Conservation (phyloP, 495 filamentous ascomycete species). For the Evansstolkia leycettana region DNA sequence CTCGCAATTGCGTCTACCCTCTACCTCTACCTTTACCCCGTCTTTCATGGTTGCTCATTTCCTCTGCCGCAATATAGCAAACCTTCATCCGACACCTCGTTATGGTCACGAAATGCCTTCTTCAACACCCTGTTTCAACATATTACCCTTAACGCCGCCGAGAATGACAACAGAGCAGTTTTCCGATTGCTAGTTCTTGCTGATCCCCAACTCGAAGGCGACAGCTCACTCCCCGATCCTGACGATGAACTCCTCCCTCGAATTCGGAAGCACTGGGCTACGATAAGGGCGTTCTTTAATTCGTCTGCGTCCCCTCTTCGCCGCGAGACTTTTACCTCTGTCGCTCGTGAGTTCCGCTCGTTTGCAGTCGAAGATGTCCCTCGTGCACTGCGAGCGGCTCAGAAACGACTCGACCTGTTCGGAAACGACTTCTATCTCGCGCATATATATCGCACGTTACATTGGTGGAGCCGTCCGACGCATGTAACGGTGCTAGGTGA, state of each 20-base stretch:
- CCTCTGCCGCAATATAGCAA: conserved; percentile 46
- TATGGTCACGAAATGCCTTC: conserved; percentile 15
- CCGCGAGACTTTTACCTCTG: conserved; percentile 20
- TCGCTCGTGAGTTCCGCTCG: conserved; percentile 36
- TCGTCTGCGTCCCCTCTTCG: conserved; percentile 6
- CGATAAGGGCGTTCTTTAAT: conserved; percentile 13
- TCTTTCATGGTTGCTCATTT: conserved; percentile 74
- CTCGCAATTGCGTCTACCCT: conserved; percentile 53
- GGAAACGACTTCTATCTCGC: conserved; percentile 94
- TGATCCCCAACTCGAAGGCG: conserved; percentile 92
- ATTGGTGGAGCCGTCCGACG: conserved; percentile 70
- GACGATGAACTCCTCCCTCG: conserved; percentile 50
- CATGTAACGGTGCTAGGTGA: conserved; percentile 88
- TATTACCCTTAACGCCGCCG: conserved; percentile 13
- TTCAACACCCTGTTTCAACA: conserved; percentile 39
- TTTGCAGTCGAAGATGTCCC: conserved; percentile 53
- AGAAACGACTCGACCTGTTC: conserved; percentile 75
- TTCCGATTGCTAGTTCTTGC: conserved; percentile 85
- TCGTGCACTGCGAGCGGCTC: conserved; percentile 42
- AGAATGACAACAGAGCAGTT: conserved; percentile 32
- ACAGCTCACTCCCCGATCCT: conserved; percentile 60
- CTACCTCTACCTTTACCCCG: conserved; percentile 83
- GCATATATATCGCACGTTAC: conserved; percentile 78
- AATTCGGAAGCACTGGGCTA: conserved; percentile 37
- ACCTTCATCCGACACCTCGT: no score